These are phyloP conservation scores for Kokia cookei DNA, from an alignment of 441 rosid genomes.

Conservation along the genomic window DNA sequence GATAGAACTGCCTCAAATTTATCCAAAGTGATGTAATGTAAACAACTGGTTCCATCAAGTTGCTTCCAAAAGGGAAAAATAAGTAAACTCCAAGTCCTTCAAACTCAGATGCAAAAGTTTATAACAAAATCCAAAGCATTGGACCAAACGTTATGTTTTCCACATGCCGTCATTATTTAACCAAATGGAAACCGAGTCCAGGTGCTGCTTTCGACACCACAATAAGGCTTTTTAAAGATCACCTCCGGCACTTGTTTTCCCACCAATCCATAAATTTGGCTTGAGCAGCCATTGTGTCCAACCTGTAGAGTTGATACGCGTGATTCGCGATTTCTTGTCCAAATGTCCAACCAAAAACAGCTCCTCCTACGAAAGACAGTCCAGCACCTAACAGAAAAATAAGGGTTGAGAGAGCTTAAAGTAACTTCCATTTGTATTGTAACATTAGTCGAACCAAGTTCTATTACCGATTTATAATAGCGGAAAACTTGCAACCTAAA, in stretches of 20 bases:
- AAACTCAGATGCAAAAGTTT: neutral
- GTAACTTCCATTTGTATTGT: neutral
- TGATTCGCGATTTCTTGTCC: constrained; percentile 83
- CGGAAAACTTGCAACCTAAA: neutral
- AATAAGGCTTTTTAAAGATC: constrained; percentile 6
- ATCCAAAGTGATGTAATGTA: neutral
- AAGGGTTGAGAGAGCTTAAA: neutral
- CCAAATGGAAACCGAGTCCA: constrained; percentile 5
- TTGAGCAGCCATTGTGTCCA: constrained; percentile 84
- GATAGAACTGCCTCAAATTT: neutral
- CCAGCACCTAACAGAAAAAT: constrained; percentile 58
- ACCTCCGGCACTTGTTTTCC: constrained; percentile 41
- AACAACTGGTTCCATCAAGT: neutral
- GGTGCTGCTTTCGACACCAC: neutral
- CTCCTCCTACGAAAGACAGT: constrained; percentile 74
- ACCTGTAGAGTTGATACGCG: constrained; percentile 63
- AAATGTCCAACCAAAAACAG: constrained; percentile 75
- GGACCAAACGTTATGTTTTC: constrained; percentile 11
- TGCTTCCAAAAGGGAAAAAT: neutral
- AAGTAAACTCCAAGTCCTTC: neutral
- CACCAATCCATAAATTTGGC: constrained; percentile 90
- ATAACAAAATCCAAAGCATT: neutral
- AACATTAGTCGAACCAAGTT: neutral
- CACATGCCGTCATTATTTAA: constrained; percentile 17
- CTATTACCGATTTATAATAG: neutral